Evolutionary conservation across 2,329 filamentous ascomycete species (phyloP), one percentile per base, ranked within the genome.

Genomic region (Coniochaeta hoffmannii): DNA sequence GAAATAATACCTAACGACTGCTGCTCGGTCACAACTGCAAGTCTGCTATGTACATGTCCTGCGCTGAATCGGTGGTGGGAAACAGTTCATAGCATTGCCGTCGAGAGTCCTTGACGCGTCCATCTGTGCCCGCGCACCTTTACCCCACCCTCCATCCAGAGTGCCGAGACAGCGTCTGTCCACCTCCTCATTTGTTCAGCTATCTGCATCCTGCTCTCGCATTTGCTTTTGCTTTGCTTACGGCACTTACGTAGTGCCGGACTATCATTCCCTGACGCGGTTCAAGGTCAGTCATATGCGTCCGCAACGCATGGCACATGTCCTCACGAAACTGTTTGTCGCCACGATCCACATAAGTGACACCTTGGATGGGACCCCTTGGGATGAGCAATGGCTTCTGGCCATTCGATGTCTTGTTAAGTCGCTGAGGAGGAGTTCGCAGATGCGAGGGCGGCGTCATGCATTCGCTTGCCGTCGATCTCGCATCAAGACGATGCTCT

Each of bases 371-470:
- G 8, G 6, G 11, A 51, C 17, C 34, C 38, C 31, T 3, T 36
- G 8, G 36, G 5, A 24, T 41, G 19, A 12, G 35, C 7, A 17
- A 4, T 36, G 14, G 14, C 50, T 50, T 24, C 10, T n/a, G 32
- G 6, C 32, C 30, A 51, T 51, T 51, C 30, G 49, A 34, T 15
- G n/a, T 24, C 31, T 17, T 24, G n/a, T 22, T 19, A 2, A 19
- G 12, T 34, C 26, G 53, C 38, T 35, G 53, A 54, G 11, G 15
- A 46, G 36, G 31, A 24, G 57, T 58, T 55, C 49, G 58, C 56
- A 59, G 51, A 56, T 58, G 58, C 56, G 56, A 57, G 58, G 19
- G 54, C 56, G 56, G 58, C 46, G 57, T 19, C 54, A 34, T 51
- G 56, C 56, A 57, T 53, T 56, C 49, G 22, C 15, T 26, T 24